phyloP scores from a whole-genome alignment of 805 yeast genomes.

The Sugiyamaella boreocaroliniensis region DNA sequence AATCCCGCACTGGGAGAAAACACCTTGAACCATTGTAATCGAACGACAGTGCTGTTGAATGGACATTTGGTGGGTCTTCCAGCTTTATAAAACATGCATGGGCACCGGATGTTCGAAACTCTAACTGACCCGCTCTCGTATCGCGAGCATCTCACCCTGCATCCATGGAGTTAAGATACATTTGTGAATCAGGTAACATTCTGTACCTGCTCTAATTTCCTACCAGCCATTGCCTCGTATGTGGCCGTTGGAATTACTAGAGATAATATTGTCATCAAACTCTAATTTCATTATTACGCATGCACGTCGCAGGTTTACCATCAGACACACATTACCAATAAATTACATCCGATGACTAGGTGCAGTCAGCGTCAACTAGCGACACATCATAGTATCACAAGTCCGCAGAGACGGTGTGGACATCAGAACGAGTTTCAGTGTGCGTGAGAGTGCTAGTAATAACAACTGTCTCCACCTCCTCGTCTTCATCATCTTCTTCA shows the following conservation, averaged over 20 bases:
- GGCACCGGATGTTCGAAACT: not conserved
- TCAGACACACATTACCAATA: not conserved
- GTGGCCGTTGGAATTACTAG: not conserved
- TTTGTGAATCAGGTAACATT: not conserved
- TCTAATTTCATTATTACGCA: not conserved
- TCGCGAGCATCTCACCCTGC: not conserved
- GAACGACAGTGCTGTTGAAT: not conserved
- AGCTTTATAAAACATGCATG: not conserved
- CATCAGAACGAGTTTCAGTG: not conserved
- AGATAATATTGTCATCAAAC: not conserved
- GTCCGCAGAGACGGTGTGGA: not conserved
- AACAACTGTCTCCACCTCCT: not conserved
- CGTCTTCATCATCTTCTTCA: slow-evolving; percentile 8
- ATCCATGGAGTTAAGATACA: not conserved
- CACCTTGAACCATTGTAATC: not conserved
- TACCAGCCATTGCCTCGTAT: too few relatives aligned
- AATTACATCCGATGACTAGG: not conserved
- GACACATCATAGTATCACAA: not conserved
- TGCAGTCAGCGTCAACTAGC: not conserved
- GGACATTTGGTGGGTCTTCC: not conserved
- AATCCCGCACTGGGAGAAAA: not conserved
- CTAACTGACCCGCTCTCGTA: not conserved
- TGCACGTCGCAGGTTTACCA: not conserved
- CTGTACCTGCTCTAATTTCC: not conserved
- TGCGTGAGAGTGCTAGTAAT: slow-evolving; percentile 1